These are phyloP conservation scores for Sechiopsis laciniata DNA, from an alignment of 306 rosid species.

Conservation along the genomic window DNA sequence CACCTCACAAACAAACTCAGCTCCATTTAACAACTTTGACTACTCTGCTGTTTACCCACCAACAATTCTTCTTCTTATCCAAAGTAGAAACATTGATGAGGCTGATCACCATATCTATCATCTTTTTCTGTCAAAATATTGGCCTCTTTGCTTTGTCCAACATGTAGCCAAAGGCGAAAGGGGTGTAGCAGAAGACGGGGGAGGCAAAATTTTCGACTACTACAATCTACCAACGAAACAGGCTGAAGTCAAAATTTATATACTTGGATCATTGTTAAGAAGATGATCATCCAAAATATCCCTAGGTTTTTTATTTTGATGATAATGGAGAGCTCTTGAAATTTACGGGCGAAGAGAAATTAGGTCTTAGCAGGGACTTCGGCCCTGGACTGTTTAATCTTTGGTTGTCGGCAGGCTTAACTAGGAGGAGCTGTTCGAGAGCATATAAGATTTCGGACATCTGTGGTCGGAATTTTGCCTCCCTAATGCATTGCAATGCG, in stretches of 20 bases:
- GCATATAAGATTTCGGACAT: slow-evolving; percentile 60
- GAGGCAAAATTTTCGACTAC: background rate
- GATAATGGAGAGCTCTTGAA: slow-evolving; percentile 21
- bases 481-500: slow-evolving; percentile 56
- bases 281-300: slow-evolving; percentile 5
- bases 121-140: background rate
- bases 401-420: slow-evolving; percentile 15
- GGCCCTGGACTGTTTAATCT: slow-evolving; percentile 22
- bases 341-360: slow-evolving; percentile 26
- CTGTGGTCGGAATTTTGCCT: slow-evolving; percentile 61
- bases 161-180: background rate
- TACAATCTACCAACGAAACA: background rate
- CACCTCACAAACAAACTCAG: slow-evolving; percentile 7
- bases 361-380: slow-evolving; percentile 30
- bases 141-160: too few relatives aligned
- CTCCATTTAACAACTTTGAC: background rate
- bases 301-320: slow-evolving; percentile 13
- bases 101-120: background rate
- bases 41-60: background rate
- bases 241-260: background rate
- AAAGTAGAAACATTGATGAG: background rate
- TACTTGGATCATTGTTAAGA: background rate
- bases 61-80: background rate
- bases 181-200: background rate
- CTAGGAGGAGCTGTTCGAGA: slow-evolving; percentile 33